Evolutionary conservation across 768 basidiomycete genomes (phyloP).

Genomic region (Chalciporus sphaerocephalus): DNA sequence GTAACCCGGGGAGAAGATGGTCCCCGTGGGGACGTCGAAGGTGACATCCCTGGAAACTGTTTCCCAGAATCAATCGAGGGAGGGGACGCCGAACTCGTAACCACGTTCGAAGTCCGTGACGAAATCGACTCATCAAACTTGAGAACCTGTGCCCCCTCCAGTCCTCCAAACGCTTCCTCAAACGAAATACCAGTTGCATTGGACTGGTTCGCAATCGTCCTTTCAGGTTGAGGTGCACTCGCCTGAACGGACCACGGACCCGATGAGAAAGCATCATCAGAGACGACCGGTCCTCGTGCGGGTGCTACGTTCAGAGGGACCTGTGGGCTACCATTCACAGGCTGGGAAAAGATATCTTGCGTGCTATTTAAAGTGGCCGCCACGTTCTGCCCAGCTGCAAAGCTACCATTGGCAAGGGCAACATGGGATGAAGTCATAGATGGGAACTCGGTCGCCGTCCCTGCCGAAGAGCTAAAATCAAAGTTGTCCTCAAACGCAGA

Average conservation of each 20-base stretch:
- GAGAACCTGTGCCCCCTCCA: slow-evolving; percentile 36
- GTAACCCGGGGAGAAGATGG: slow-evolving; percentile 29
- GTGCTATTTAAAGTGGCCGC: slow-evolving; percentile 5
- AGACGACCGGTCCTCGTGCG: slow-evolving; percentile 31
- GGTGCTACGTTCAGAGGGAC: slow-evolving; percentile 14
- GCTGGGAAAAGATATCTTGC: slow-evolving; percentile 11
- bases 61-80: slow-evolving; percentile 17
- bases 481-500: slow-evolving; percentile 62
- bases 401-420: slow-evolving; percentile 25
- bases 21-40: slow-evolving; percentile 38
- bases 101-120: slow-evolving; percentile 33
- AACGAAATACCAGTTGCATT: slow-evolving; percentile 34
- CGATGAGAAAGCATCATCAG: slow-evolving; percentile 47
- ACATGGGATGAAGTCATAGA: slow-evolving; percentile 21
- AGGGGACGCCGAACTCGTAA: slow-evolving; percentile 18
- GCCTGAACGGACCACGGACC: slow-evolving; percentile 8
- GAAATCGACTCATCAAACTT: slow-evolving; percentile 39
- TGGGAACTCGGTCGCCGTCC: slow-evolving; percentile 29
- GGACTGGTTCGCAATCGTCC: slow-evolving; percentile 8
- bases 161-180: slow-evolving; percentile 55
- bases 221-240: slow-evolving; percentile 15
- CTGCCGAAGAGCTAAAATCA: slow-evolving; percentile 48
- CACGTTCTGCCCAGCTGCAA: slow-evolving; percentile 8
- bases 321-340: slow-evolving; percentile 11
- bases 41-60: slow-evolving; percentile 39